Evolutionary conservation across 75 land plant species (phyloP).

Genomic region (Picea glauca): DNA sequence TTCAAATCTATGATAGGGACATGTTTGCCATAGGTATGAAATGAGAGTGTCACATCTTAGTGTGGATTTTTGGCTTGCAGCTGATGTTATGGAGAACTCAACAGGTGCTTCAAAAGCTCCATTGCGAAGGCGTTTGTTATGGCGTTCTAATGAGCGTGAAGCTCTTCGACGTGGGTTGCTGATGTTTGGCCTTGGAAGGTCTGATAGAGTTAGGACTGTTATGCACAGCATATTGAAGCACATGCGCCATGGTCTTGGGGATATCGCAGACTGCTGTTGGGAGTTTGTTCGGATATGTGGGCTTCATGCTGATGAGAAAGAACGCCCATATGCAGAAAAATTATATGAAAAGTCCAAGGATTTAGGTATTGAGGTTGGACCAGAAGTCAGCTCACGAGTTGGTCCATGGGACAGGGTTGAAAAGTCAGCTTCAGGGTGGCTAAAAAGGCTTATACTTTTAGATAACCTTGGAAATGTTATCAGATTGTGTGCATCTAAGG

Average conservation of each 20-base stretch:
- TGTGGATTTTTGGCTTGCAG: constrained; percentile 15
- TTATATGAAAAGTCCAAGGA: constrained; percentile 27
- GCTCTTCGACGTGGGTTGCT: constrained; percentile 33
- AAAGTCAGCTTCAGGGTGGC: constrained; percentile 33
- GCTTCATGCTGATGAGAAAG: constrained; percentile 23
- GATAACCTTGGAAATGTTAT: constrained; percentile 37
- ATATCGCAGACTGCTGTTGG: constrained; percentile 41
- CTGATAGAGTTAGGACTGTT: constrained; percentile 34
- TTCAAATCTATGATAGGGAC: neutral
- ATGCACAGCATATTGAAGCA: constrained; percentile 30
- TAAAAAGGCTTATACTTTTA: constrained; percentile 30
- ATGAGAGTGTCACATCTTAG: neutral
- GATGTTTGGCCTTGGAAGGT: constrained; percentile 42
- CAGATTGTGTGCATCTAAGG: constrained; percentile 32
- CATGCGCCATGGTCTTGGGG: constrained; percentile 38
- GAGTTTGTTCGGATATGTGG: constrained; percentile 38
- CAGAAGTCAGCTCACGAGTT: constrained; percentile 30
- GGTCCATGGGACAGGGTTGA: constrained; percentile 33
- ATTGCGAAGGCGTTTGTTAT: constrained; percentile 25
- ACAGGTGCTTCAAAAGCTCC: constrained; percentile 25
- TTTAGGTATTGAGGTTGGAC: constrained; percentile 35
- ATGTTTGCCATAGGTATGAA: neutral
- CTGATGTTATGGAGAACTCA: constrained; percentile 13
- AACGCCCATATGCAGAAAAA: constrained; percentile 26
- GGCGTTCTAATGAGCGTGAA: constrained; percentile 38